Evolutionary conservation across 768 basidiomycete species (phyloP), one percentile per base, ranked within the genome.

Genomic region (Tricholoma terreum): DNA sequence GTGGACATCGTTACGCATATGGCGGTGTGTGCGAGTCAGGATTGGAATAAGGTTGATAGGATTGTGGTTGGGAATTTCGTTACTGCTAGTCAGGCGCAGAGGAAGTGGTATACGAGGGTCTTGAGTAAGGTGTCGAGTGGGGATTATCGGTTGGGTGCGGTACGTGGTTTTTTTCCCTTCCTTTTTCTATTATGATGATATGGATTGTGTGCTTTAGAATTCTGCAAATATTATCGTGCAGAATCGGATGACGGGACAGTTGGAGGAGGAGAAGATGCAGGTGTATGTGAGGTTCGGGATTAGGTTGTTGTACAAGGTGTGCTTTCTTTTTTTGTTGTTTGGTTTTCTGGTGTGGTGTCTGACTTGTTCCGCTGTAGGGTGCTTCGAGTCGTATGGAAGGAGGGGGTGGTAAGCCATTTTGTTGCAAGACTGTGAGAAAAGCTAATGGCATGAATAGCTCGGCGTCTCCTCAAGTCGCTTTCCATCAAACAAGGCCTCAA

Each of bases 201-300:
- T 8, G 45, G 9, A 14, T 3, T 9, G 6, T 4, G 21, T 48
- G 21, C 6, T 5, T 30, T 65, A 92, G 90, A 97, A 99, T 66
- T 95, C 93, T 52, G 96, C 94, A 22, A 99, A 99, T 68, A 97
- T 99, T 62, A 93, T 98, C 57, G 95, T 99, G 1, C 96, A 98
- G 74, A 94, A 98, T 68, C 81, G 96, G 12, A 72, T 84, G 70
- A 94, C 92, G 0, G 96, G 96, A 0, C 90, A 92, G 69, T 69
- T 98, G 56, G 90, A 94, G 67, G 96, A 99, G 73, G 96, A 98
- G 76, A 98, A 98, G 78, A 99, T 98, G 94, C 89, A 94, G 66
- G 80, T 82, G 1, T 98, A 97, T 67, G 93, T 98, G 0, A 77
- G 95, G 36, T 74, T 99, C 14, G 96, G 96, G 2, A 99, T 99